These are phyloP conservation scores for Nakazawaea anatomiae DNA, from an alignment of 805 yeast species.

Conservation along the genomic window DNA sequence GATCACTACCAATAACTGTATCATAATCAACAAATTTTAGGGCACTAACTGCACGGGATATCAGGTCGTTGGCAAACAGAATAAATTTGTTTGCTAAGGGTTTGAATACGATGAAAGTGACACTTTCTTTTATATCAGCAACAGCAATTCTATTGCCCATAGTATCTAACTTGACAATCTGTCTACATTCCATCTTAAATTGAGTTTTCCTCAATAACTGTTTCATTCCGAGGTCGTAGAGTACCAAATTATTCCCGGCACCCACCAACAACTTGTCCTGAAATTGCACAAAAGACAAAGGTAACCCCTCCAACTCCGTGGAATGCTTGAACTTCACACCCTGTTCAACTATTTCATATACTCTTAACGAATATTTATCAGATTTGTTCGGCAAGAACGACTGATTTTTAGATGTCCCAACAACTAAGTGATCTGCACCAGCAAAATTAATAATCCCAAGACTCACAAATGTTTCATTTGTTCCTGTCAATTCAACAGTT, in stretches of 20 bases:
- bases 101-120: slow-evolving; percentile 51
- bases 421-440: slow-evolving; percentile 30
- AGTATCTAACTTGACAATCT: slow-evolving; percentile 48
- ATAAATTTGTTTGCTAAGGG: slow-evolving; percentile 42
- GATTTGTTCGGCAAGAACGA: slow-evolving; percentile 22
- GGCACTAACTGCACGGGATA: slow-evolving; percentile 62
- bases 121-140: slow-evolving; percentile 69
- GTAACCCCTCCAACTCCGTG: slow-evolving; percentile 47
- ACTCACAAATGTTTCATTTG: slow-evolving; percentile 37
- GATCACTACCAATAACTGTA: slow-evolving; percentile 81
- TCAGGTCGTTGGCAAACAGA: slow-evolving; percentile 63
- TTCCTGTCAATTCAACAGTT: slow-evolving; percentile 34
- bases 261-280: slow-evolving; percentile 60
- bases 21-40: slow-evolving; percentile 60
- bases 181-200: slow-evolving; percentile 32
- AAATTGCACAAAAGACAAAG: slow-evolving; percentile 47
- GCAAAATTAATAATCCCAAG: slow-evolving; percentile 25
- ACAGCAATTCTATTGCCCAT: slow-evolving; percentile 57
- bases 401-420: slow-evolving; percentile 34
- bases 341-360: slow-evolving; percentile 26
- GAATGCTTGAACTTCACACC: slow-evolving; percentile 50
- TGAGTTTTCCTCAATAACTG: slow-evolving; percentile 71
- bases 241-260: slow-evolving; percentile 40
- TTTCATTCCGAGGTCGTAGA: slow-evolving; percentile 72
- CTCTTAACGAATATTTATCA: slow-evolving; percentile 25